Evolutionary conservation across 2,329 filamentous ascomycete species (phyloP).

Genomic region (Sarocladium kiliense): DNA sequence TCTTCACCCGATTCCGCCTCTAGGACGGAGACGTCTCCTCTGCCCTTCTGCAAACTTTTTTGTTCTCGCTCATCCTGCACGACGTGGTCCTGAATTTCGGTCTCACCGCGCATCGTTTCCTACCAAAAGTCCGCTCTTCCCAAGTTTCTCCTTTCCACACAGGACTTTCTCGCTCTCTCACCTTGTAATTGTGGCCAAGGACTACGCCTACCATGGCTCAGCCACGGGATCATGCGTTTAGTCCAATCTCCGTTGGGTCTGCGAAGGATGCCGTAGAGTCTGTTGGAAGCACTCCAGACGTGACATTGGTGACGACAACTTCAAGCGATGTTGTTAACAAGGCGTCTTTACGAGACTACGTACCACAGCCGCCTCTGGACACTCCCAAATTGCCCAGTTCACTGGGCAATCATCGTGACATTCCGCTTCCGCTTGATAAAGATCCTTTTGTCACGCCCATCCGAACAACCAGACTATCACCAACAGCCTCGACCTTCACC

Average conservation of each 20-base stretch:
- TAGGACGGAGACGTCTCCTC: not conserved
- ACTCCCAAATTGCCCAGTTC: not conserved
- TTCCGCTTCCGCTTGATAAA: constrained; percentile 27
- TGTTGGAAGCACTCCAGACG: constrained; percentile 59
- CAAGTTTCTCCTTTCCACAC: too few species aligned
- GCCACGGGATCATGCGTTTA: constrained; percentile 33
- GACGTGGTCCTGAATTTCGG: too few species aligned
- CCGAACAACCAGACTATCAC: constrained; percentile 47
- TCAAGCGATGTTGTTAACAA: not conserved
- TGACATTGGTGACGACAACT: constrained; percentile 46
- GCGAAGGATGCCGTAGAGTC: constrained; percentile 49
- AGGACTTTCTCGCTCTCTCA: too few species aligned
- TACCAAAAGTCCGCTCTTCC: too few species aligned
- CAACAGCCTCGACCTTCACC: constrained; percentile 57
- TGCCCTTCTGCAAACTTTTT: not conserved
- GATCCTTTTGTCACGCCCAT: constrained; percentile 51
- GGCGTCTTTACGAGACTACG: not conserved
- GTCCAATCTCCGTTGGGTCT: constrained; percentile 45
- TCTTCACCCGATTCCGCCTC: not conserved
- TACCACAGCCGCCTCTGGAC: not conserved
- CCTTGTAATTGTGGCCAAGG: too few species aligned
- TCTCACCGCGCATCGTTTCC: too few species aligned
- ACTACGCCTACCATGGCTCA: constrained; percentile 28
- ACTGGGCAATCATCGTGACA: not conserved
- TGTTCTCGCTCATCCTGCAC: not conserved